A percentile compares a stretch with the other conserved stretches of the same genome.
These are phyloP conservation scores for Mucor ambiguus DNA, from an alignment of 371 early-diverging fungal genomes.

Conservation along the genomic window DNA sequence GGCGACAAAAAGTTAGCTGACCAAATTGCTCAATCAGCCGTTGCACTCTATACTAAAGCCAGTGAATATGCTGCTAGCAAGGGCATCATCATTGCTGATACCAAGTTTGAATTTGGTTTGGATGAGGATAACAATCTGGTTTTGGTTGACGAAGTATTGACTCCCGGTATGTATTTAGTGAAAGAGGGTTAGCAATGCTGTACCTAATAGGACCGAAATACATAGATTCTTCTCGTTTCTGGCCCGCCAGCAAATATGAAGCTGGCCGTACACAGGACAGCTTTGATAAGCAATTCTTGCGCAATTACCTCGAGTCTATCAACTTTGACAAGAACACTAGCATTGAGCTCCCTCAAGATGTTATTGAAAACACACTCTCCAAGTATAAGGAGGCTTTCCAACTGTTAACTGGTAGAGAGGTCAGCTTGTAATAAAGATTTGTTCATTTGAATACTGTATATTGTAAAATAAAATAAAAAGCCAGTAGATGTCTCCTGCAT, in stretches of 20 bases:
- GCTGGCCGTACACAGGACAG: conserved; percentile 87
- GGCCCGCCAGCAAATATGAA: conserved; percentile 85
- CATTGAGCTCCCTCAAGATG: conserved; percentile 82
- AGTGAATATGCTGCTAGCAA: conserved; percentile 79
- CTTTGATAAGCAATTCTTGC: conserved; percentile 96
- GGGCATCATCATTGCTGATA: conserved; percentile 98
- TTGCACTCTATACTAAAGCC: conserved; percentile 52
- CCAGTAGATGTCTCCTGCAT: neutral
- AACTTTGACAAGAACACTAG: conserved; percentile 87
- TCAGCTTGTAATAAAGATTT: conserved; percentile 51
- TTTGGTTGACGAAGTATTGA: conserved; percentile 95
- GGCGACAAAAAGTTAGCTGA: conserved; percentile 64
- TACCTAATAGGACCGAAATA: neutral
- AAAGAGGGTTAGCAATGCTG: neutral
- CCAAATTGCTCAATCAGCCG: conserved; percentile 39
- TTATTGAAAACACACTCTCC: conserved; percentile 80
- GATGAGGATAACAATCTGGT: conserved; percentile 80
- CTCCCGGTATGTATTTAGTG: conserved; percentile 71
- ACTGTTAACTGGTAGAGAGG: conserved; percentile 81
- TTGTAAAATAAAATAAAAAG: conserved; percentile 8
- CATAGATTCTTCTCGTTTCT: conserved; percentile 95
- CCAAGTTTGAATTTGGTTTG: conserved; percentile 98
- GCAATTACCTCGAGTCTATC: conserved; percentile 90
- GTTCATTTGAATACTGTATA: neutral
- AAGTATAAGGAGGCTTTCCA: conserved; percentile 91